Conservation (phyloP, 2,329 filamentous ascomycete genomes). For the Lachnellula occidentalis region DNA sequence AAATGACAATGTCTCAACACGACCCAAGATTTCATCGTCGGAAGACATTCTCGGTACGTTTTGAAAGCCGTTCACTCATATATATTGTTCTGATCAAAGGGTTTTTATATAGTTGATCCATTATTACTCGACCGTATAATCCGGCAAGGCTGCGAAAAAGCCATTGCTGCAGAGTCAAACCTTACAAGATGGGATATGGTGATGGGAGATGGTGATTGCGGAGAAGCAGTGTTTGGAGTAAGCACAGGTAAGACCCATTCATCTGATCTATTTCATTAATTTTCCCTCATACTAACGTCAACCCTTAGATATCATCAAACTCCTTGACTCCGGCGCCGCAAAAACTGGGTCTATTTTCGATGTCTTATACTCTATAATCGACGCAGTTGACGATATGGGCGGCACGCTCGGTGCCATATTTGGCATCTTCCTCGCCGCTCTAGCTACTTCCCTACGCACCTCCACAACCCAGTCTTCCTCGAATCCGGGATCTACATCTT, state of each 20-base stretch:
- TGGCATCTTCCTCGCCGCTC: conserved; percentile 28
- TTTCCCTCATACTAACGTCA: background rate
- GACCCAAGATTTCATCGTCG: conserved; percentile 8
- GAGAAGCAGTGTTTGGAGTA: conserved; percentile 29
- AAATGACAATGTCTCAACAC: conserved; percentile 18
- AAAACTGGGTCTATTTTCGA: conserved; percentile 30
- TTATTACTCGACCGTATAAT: conserved; percentile 25
- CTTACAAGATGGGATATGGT: conserved; percentile 46
- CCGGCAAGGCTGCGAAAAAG: conserved; percentile 30
- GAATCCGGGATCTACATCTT: too few species aligned
- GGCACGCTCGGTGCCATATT: conserved; percentile 32
- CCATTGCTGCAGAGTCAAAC: conserved; percentile 41
- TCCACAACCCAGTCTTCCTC: background rate
- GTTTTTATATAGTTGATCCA: conserved; percentile 23
- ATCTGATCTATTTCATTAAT: background rate
- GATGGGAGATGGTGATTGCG: conserved; percentile 33
- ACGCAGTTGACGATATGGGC: conserved; percentile 33
- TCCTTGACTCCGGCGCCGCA: conserved; percentile 27
- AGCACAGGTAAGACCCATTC: conserved; percentile 12
- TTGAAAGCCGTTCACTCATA: too few species aligned
- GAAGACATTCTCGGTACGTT: conserved; percentile 20
- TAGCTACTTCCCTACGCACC: conserved; percentile 17
- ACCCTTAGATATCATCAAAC: background rate
- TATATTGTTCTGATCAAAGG: too few species aligned
- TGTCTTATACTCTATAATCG: conserved; percentile 28